Base-by-base conservation (phyloP, 306 rosid species). In the Medicago ruthenica region DNA sequence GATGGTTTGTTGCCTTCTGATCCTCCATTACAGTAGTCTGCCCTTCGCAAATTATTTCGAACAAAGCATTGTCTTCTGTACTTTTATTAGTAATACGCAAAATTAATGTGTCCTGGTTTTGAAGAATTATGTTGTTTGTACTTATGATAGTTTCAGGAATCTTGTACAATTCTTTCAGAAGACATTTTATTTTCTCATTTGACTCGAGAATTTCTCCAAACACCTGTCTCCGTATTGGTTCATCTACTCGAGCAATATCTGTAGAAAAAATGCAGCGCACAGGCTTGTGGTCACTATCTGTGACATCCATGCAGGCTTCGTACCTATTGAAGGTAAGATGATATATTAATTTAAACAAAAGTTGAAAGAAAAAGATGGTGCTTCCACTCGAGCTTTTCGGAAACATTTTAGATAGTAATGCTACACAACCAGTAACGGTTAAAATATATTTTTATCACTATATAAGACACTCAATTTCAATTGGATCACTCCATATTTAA, bases 201-300 rank as follows among this genome's bases (percentile, higher is more conserved):
- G 93, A 88, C 72, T 67, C 77, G 50, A 94, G 83, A 71, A 92
- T 92, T 78, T 88, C 96, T 66, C 97, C 97, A 57, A 88, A 85
- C 75, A 86, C 97, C 82, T 90, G 97, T 80, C 98, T 94, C 79
- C 96, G 87, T 59, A 92, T 84, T 54, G 97, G 89, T 74, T 95
- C 97, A 67, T 95, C 96, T 59, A 95, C 92, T 85, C 96, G 88
- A 66, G 98, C 96, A 81, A 95, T 81, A 73, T 92, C 94, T 50
- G 89, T 86, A 44, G 87, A 68, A 79, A 95, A 92, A 75, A 95
- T 85, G 87, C 95, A 90, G 62, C 97, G 96, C 75, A 95, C 98
- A 22, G 98, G 98, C 84, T 95, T 95, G 85, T 95, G 98, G 81
- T 95, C 98, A 74, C 98, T 95, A 84, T 92, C 97, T 3, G 97